phyloP scores from a whole-genome alignment of 306 rosid genomes.

The Cyclanthera cordifolia region DNA sequence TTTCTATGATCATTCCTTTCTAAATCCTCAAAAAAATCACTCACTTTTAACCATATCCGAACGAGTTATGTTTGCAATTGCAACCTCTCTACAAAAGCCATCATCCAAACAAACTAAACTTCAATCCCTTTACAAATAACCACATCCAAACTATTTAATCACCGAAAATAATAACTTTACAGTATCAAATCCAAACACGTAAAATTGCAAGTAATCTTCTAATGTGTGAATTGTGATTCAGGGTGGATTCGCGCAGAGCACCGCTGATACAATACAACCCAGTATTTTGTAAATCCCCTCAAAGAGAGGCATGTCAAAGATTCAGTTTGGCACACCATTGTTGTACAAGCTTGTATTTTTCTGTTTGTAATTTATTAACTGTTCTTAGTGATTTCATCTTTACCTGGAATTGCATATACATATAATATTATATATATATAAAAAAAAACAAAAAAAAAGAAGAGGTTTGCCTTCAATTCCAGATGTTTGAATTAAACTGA shows the following conservation, averaged over 20 bases:
- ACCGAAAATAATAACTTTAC: too few species aligned
- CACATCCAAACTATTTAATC: too few species aligned
- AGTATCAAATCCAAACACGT: too few species aligned
- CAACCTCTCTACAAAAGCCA: too few species aligned
- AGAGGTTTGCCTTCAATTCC: background rate
- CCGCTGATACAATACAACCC: background rate
- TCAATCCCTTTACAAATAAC: too few species aligned
- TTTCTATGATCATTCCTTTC: too few species aligned
- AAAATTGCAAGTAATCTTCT: too few species aligned
- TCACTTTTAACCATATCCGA: too few species aligned
- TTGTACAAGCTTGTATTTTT: slow-evolving; percentile 15
- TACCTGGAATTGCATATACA: slow-evolving; percentile 9
- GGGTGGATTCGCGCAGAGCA: slow-evolving; percentile 7
- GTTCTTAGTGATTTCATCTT: background rate
- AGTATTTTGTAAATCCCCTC: background rate
- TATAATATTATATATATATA: too few species aligned
- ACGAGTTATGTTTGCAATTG: too few species aligned
- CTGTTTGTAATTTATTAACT: slow-evolving; percentile 12
- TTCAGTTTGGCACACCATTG: slow-evolving; percentile 13
- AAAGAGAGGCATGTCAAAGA: background rate
- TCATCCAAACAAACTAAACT: too few species aligned
- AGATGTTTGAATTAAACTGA: background rate
- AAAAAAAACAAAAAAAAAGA: background rate
- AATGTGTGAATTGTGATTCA: background rate
- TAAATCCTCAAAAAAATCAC: too few species aligned